phyloP scores from a whole-genome alignment of 129 eudicot species.

The Flaveria brownii region DNA sequence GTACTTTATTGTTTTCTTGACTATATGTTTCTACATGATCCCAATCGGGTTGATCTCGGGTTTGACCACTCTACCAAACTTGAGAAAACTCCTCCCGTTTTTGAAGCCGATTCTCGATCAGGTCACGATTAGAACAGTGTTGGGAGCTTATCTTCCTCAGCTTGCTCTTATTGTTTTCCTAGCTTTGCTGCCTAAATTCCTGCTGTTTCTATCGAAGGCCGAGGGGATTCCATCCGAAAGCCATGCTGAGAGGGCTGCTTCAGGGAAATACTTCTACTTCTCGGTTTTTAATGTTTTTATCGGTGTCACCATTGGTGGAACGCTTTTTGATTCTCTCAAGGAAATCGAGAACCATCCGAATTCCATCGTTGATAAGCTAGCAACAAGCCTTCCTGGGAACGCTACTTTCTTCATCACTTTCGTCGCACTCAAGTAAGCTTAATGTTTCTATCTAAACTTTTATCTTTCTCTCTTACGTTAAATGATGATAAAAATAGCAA shows the following conservation, averaged over 20 bases:
- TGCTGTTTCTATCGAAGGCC: constrained; percentile 67
- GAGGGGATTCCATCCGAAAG: constrained; percentile 84
- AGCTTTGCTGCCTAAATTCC: constrained; percentile 76
- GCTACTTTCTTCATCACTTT: constrained; percentile 94
- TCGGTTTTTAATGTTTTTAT: constrained; percentile 80
- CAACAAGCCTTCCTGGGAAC: constrained; percentile 71
- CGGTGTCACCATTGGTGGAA: constrained; percentile 75
- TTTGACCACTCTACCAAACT: constrained; percentile 66
- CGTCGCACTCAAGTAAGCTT: constrained; percentile 88
- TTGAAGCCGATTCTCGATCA: constrained; percentile 53
- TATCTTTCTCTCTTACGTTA: neutral
- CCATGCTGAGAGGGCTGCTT: constrained; percentile 82
- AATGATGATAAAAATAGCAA: neutral
- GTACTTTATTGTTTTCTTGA: constrained; percentile 65
- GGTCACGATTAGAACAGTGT: constrained; percentile 46
- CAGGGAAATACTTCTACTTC: constrained; percentile 89
- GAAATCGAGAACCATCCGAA: constrained; percentile 50
- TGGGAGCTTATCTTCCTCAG: constrained; percentile 90
- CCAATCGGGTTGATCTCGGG: constrained; percentile 85
- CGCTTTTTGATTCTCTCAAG: constrained; percentile 63
- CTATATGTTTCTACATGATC: constrained; percentile 79
- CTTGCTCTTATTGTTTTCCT: constrained; percentile 75
- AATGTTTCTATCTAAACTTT: neutral
- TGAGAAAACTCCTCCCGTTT: constrained; percentile 71
- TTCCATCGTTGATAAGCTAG: constrained; percentile 40